phyloP scores from a whole-genome alignment of 2,329 filamentous ascomycete species.

The Aureobasidium sp. region DNA sequence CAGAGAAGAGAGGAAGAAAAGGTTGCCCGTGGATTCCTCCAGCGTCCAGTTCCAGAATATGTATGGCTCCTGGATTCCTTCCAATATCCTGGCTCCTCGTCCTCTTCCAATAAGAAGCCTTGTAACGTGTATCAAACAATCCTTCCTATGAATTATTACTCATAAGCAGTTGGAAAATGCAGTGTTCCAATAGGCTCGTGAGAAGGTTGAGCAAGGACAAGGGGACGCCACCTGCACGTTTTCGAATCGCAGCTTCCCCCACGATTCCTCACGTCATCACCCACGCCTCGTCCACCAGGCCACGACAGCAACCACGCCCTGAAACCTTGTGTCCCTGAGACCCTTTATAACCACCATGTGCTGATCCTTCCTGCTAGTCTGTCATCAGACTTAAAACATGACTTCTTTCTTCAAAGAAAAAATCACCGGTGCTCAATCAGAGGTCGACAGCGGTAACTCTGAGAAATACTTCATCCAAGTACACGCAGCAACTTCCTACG shows the following conservation, averaged over 20 bases:
- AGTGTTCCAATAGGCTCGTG: background rate
- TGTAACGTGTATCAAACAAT: background rate
- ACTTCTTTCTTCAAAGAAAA: conserved; percentile 22
- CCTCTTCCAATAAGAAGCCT: background rate
- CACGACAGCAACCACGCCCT: background rate
- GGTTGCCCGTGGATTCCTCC: background rate
- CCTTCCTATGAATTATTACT: background rate
- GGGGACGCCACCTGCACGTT: conserved; percentile 1
- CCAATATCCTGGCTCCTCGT: background rate
- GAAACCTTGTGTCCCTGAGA: background rate
- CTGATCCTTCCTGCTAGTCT: background rate
- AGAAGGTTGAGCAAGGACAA: background rate
- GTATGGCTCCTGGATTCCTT: background rate
- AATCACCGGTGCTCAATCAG: conserved; percentile 12
- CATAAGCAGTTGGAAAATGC: background rate
- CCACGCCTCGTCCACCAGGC: background rate
- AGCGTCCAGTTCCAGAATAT: background rate
- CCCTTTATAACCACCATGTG: background rate
- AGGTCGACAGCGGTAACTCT: conserved; percentile 30
- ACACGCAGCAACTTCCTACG: conserved; percentile 72
- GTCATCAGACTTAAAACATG: conserved; percentile 17
- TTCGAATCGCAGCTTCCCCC: background rate
- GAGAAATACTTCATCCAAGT: conserved; percentile 69
- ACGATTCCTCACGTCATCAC: background rate
- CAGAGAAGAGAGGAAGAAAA: background rate